Conservation (phyloP, 148 eudicot species). For the Simmondsia chinensis region DNA sequence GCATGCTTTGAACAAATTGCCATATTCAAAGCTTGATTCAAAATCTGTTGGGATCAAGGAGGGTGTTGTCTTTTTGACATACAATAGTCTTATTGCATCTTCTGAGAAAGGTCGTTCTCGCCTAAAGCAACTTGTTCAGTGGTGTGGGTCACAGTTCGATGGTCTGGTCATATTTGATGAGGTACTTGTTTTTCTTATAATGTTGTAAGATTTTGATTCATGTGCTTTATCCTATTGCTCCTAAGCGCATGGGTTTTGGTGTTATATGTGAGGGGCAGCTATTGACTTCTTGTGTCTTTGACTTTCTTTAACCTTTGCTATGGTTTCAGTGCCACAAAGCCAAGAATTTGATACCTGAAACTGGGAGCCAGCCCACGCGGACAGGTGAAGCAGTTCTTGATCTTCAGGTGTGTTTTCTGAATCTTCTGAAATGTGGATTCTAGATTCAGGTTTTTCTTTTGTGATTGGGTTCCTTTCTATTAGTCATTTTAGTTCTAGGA, state of each 20-base stretch:
- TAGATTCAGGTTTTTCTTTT: too few relatives aligned
- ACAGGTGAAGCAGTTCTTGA: constrained; percentile 99
- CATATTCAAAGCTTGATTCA: constrained; percentile 93
- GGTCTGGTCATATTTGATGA: constrained; percentile 96
- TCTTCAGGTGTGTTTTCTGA: constrained; percentile 61
- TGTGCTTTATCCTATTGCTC: too few relatives aligned
- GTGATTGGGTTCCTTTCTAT: too few relatives aligned
- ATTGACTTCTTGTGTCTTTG: background rate
- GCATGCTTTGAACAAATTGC: constrained; percentile 91
- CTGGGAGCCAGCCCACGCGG: constrained; percentile 88
- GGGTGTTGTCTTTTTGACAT: constrained; percentile 92
- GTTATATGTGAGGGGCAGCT: too few relatives aligned
- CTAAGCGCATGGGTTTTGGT: too few relatives aligned
- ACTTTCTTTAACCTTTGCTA: constrained; percentile 4
- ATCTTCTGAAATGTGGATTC: constrained; percentile 6
- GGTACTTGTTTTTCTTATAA: constrained; percentile 33
- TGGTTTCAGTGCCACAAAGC: constrained; percentile 89
- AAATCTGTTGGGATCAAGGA: constrained; percentile 85
- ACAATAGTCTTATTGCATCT: constrained; percentile 97
- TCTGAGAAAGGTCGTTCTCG: constrained; percentile 93
- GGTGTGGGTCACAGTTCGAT: constrained; percentile 79
- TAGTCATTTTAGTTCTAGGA: too few relatives aligned
- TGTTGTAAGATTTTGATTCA: too few relatives aligned
- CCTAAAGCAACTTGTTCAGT: constrained; percentile 89
- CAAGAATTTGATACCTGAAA: constrained; percentile 96